Evolutionary conservation across 2,329 filamentous ascomycete species (phyloP), one percentile per base, ranked within the genome.

Genomic region (Alternaria gansuensis): DNA sequence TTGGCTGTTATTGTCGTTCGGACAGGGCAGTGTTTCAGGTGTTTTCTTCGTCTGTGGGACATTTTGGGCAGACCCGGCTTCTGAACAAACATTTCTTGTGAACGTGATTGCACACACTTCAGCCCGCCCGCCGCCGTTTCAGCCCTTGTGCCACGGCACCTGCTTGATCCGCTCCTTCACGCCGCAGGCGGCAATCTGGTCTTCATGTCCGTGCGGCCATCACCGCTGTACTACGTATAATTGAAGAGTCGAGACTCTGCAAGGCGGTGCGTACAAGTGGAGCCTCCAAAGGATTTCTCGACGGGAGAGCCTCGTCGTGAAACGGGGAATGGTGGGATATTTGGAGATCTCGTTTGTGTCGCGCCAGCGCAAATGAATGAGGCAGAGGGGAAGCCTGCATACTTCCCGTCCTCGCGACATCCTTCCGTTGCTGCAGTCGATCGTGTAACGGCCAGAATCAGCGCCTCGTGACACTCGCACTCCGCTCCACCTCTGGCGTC

Each of bases 1-100:
- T 71, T 68, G 68, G 67, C 34, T 54, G 39, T 28, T 44, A 51
- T 34, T n/a, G 17, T 40, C 36, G 37, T 49, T 37, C 51, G 36
- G 57, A 60, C 66, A 63, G 40, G 65, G 57, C 57, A 52, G 37
- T 43, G 68, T 71, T 71, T 71, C 68, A 70, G 52, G 51, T 67
- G 31, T 37, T 56, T 41, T 45, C 41, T 55, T 67, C 63, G 64
- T 56, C 58, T 49, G 29, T 51, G 57, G 60, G 37, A 60, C 58
- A 63, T 45, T 52, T 62, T 53, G 56, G 57, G 44, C 54, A 56
- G 53, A 46, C 56, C 52, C 55, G 57, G 53, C 48, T 53, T 23
- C 28, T 5, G 37, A 17, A 14, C 43, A 49, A 41, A 48, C 43
- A 28, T 46, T 37, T n/a, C n/a, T 57, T 66, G 67, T 68, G 64